phyloP scores from a whole-genome alignment of 345 rosid genomes.

The Hibiscus tridactylites region DNA sequence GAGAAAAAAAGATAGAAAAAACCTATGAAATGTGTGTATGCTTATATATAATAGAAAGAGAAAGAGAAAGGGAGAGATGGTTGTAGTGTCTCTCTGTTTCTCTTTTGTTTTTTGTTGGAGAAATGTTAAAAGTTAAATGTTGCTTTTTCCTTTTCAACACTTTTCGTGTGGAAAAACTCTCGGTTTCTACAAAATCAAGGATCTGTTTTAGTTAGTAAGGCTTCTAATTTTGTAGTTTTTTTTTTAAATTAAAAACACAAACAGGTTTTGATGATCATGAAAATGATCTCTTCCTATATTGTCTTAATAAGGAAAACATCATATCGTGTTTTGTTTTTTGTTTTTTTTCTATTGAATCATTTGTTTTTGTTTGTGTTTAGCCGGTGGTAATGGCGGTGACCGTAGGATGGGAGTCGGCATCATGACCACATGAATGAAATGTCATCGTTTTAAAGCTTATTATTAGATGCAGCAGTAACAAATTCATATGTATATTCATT shows the following conservation, averaged over 20 bases:
- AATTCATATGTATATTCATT: neutral
- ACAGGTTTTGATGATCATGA: neutral
- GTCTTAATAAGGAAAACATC: neutral
- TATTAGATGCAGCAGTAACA: neutral
- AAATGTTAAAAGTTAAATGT: neutral
- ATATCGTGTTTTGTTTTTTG: neutral
- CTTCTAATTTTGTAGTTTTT: neutral
- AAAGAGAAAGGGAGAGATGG: neutral
- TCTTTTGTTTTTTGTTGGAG: neutral
- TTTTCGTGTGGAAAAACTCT: constrained; percentile 13
- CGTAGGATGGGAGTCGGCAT: too few species aligned
- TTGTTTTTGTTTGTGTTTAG: neutral
- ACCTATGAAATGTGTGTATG: neutral
- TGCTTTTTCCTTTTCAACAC: neutral
- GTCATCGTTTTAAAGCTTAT: neutral
- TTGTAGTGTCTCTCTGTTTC: neutral
- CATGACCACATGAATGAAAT: neutral
- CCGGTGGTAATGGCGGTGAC: neutral
- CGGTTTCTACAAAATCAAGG: neutral
- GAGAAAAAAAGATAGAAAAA: neutral
- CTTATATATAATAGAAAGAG: neutral
- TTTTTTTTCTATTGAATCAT: neutral
- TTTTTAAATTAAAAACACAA: neutral
- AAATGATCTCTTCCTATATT: too few species aligned
- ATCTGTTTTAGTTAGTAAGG: neutral